These are phyloP conservation scores for Scenedesmus sp. DNA, from an alignment of 163 green algal species.

Conservation along the genomic window DNA sequence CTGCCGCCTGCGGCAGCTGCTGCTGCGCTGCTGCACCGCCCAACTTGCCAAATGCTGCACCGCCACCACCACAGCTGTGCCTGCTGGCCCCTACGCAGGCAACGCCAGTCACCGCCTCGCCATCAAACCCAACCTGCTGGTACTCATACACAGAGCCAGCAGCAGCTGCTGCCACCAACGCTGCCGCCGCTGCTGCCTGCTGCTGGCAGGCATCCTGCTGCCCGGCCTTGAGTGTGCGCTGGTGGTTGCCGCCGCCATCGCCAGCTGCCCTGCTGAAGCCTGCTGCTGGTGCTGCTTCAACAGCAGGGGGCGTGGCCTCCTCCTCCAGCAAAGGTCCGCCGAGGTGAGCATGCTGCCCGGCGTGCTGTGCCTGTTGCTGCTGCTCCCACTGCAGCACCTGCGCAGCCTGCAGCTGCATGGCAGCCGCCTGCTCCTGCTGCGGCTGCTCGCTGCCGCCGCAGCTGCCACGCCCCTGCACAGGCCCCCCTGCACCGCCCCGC, in stretches of 20 bases:
- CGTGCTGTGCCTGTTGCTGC: slow-evolving; percentile 27
- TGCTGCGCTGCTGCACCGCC: slow-evolving; percentile 8
- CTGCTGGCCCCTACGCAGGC: not conserved
- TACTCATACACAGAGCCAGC: slow-evolving; percentile 38
- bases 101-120: slow-evolving; percentile 7
- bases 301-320: not conserved
- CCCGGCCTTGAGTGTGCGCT: not conserved
- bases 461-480: not conserved
- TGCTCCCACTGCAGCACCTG: slow-evolving; percentile 16
- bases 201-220: not conserved
- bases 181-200: not conserved
- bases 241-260: not conserved
- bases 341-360: slow-evolving; percentile 10
- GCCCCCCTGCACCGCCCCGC: not conserved
- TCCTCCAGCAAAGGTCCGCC: not conserved
- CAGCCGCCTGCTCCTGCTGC: too few relatives aligned
- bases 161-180: slow-evolving; percentile 5
- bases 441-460: too few relatives aligned
- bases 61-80: not conserved
- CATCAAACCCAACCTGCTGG: slow-evolving; percentile 45
- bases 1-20: slow-evolving; percentile 6
- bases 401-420: too few relatives aligned
- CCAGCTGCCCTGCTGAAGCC: not conserved
- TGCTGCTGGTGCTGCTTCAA: not conserved
- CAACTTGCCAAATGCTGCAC: not conserved